Conservation (phyloP, 2,329 filamentous ascomycete species). For the Coniochaeta prunicola region DNA sequence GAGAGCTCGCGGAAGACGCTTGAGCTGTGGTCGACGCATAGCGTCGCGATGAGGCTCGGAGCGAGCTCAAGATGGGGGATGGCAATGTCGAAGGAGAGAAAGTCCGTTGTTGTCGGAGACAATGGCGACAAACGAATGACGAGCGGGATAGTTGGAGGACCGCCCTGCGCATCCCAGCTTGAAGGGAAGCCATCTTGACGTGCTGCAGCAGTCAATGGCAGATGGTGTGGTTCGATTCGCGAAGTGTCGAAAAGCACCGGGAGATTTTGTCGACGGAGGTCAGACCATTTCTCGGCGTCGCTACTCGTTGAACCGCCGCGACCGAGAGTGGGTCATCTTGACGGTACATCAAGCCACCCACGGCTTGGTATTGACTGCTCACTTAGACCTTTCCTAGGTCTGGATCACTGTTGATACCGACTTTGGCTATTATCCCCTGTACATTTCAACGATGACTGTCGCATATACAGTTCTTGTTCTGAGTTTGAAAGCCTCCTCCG, state of each 20-base stretch:
- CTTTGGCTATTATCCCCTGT: not conserved
- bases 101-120: constrained; percentile 24
- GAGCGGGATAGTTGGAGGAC: constrained; percentile 17
- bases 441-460: not conserved
- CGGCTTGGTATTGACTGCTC: too few relatives aligned
- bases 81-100: constrained; percentile 8
- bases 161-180: constrained; percentile 19
- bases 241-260: not conserved
- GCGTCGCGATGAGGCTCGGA: constrained; percentile 12
- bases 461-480: too few relatives aligned
- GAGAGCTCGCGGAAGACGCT: not conserved
- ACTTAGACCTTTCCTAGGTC: not conserved
- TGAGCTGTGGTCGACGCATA: constrained; percentile 5
- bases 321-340: not conserved
- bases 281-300: not conserved
- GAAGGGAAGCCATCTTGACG: constrained; percentile 19
- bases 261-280: not conserved
- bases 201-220: constrained; percentile 10
- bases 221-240: not conserved
- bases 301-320: not conserved
- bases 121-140: constrained; percentile 42
- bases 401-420: not conserved
- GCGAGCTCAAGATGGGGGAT: constrained; percentile 30
- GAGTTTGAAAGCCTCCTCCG: too few relatives aligned
- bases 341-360: not conserved